Conservation (phyloP, 768 basidiomycete species). For the Rhodotorula kratochvilovae region DNA sequence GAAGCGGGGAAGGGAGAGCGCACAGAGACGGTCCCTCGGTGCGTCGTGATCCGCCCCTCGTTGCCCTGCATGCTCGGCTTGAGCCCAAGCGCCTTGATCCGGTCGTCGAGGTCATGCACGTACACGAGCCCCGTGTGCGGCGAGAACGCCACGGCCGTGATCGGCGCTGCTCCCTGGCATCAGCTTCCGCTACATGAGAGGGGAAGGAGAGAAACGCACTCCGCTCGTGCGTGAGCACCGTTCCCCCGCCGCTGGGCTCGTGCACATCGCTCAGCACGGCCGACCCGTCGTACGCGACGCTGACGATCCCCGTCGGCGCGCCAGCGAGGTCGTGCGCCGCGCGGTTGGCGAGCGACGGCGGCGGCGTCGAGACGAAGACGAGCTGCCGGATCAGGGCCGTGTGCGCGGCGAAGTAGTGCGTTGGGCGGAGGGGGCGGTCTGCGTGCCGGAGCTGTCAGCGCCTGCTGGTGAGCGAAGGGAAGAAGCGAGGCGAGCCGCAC, state of each 20-base stretch:
- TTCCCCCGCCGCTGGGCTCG: constrained; percentile 48
- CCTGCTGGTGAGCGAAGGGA: background rate
- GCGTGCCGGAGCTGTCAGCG: no score
- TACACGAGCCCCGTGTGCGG: constrained; percentile 65
- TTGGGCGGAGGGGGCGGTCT: constrained; percentile 54
- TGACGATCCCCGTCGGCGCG: constrained; percentile 69
- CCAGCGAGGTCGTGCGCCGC: constrained; percentile 50
- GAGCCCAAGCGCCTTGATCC: constrained; percentile 67
- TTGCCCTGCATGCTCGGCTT: constrained; percentile 69
- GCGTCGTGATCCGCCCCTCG: constrained; percentile 67
- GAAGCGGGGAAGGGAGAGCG: constrained; percentile 39
- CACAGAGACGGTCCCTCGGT: constrained; percentile 79
- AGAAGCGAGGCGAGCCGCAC: background rate
- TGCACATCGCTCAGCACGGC: constrained; percentile 72
- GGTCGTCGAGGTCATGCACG: constrained; percentile 77
- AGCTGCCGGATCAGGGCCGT: constrained; percentile 74
- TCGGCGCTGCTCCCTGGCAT: constrained; percentile 69
- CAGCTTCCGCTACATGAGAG: no score
- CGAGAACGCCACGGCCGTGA: constrained; percentile 63
- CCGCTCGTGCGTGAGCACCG: constrained; percentile 31
- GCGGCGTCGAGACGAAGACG: constrained; percentile 59
- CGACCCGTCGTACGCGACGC: constrained; percentile 75
- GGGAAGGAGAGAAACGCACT: constrained; percentile 18
- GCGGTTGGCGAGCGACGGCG: constrained; percentile 48
- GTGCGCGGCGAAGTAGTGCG: constrained; percentile 68